These are phyloP conservation scores for Aspergillus pseudoglaucus DNA, from an alignment of 2,329 filamentous ascomycete species.

Conservation along the genomic window DNA sequence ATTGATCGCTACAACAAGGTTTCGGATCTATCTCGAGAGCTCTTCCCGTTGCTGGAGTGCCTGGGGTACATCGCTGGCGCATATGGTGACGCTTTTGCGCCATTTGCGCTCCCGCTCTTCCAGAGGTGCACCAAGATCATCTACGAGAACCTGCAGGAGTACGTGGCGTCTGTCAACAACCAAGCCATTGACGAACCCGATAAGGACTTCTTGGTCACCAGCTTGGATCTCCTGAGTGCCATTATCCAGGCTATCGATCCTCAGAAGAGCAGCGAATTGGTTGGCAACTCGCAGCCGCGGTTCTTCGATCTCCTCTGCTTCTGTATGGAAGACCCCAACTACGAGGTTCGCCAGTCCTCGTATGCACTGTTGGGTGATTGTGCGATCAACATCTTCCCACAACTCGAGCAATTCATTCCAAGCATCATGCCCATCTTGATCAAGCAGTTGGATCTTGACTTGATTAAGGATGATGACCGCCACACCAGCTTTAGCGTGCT, in stretches of 20 bases:
- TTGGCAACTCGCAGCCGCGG: slow-evolving; percentile 66
- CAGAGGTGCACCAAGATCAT: slow-evolving; percentile 83
- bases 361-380: slow-evolving; percentile 94
- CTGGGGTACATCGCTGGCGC: slow-evolving; percentile 89
- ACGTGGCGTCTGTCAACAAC: slow-evolving; percentile 63
- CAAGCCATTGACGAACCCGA: slow-evolving; percentile 69
- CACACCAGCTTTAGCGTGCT: slow-evolving; percentile 85
- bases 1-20: slow-evolving; percentile 84
- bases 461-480: slow-evolving; percentile 68
- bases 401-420: slow-evolving; percentile 67
- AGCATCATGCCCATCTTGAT: slow-evolving; percentile 72
- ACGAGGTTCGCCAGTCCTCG: slow-evolving; percentile 91
- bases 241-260: slow-evolving; percentile 83
- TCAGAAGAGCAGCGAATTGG: slow-evolving; percentile 66
- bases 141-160: slow-evolving; percentile 80
- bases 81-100: slow-evolving; percentile 72
- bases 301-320: slow-evolving; percentile 88
- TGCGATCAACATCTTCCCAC: slow-evolving; percentile 81
- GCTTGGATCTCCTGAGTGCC: slow-evolving; percentile 83
- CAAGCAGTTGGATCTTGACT: slow-evolving; percentile 76
- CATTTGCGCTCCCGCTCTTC: slow-evolving; percentile 83
- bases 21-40: slow-evolving; percentile 79
- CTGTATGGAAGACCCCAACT: slow-evolving; percentile 85
- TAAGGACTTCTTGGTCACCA: slow-evolving; percentile 95
- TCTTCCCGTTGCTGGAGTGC: slow-evolving; percentile 94